Base-by-base conservation (phyloP, 2,329 filamentous ascomycete species). In the Colletotrichum tropicicola region DNA sequence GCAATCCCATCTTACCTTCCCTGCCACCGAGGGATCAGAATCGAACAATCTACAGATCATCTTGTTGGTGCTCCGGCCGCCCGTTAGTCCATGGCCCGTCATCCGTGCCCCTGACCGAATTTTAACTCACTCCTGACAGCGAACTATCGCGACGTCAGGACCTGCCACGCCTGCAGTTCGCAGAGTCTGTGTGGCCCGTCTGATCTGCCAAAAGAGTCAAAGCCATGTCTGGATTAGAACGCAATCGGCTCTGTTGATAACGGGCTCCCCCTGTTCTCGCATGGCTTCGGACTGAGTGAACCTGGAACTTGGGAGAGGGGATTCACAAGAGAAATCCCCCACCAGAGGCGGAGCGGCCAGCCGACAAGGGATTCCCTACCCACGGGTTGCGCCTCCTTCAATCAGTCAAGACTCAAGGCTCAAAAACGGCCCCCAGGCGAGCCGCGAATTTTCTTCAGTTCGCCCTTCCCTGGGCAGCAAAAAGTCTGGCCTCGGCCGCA, bases 401-500 rank as follows among this genome's bases (percentile, higher is more conserved):
- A 15, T 21, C 41, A 6, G 25, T 35, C 6, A 35, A 28, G 17
- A 45, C 17, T 25, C 19, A 27, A 6, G 21, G n/a, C 6, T 17
- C 32, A 54, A 19, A 44, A 4, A 35, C 10, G 10, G 8, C 7
- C n/a, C 15, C 15, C 15, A 17, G 39, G 39, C n/a, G 39, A 43
- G 23, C 39, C 39, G 13, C n/a, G 25, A 48, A 48, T 27, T 64
- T 44, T 48, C 32, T 48, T 37, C 39, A 25, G 23, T 7, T 23
- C 32, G 9, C 17, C 30, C 51, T 32, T 49, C 19, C n/a, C n/a
- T n/a, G n/a, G n/a, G n/a, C n/a, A n/a, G n/a, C n/a, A n/a, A n/a
- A n/a, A n/a, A n/a, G n/a, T n/a, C 49, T 65, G 27, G n/a, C 17
- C 41, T 32, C 41, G 44, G 56, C 57, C 61, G 61, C 61, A 23